Evolutionary conservation across 1,284 basidiomycete genomes (phyloP), one percentile per base, ranked within the genome.

Genomic region (Dichomitus squalens): DNA sequence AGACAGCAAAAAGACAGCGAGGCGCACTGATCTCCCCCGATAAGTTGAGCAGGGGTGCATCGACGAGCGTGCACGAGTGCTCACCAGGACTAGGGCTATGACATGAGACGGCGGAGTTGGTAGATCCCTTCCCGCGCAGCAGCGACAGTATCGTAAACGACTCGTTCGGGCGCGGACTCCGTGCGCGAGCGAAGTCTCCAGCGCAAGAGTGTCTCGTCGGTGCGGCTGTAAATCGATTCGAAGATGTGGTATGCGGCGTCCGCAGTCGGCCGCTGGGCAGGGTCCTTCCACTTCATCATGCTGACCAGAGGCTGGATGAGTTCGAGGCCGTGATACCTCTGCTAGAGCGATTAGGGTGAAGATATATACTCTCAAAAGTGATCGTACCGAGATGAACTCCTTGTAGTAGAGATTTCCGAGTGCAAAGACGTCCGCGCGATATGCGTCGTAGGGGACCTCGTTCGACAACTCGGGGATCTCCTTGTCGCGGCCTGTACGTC

Each of bases 391-490:
- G 20, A 25, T 7, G 27, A 64, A 61, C 18, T 61, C 57, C 16
- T 61, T 59, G 38, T 38, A 38, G 40, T 53, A 64, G 0, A 64
- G 25, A n/a, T 63, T 55, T 3, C 70, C 71, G 0, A 72, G 52
- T 2, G 67, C 58, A 58, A 60, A 72, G 9, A 73, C 60, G 41
- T 73, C 70, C 5, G 68, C 63, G 40, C 65, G 61, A 56, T 69
- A 72, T 0, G 70, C 63, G 49, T 72, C 66, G 54, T 72, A 72
- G 0, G 70, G 69, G 1, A 60, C 49, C 5, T 41, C 50, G 1
- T 51, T 35, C 0, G 68, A 71, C 0, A 74, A 56, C 39, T 74
- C 72, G 1, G 73, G 72, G 0, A 68, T 64, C 1, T 66, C 60
- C 33, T 61, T 51, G 36, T 72, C 68, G 9, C 66, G 50, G 0